Evolutionary conservation across 805 yeast species (phyloP).

Genomic region (Candida saitoana): DNA sequence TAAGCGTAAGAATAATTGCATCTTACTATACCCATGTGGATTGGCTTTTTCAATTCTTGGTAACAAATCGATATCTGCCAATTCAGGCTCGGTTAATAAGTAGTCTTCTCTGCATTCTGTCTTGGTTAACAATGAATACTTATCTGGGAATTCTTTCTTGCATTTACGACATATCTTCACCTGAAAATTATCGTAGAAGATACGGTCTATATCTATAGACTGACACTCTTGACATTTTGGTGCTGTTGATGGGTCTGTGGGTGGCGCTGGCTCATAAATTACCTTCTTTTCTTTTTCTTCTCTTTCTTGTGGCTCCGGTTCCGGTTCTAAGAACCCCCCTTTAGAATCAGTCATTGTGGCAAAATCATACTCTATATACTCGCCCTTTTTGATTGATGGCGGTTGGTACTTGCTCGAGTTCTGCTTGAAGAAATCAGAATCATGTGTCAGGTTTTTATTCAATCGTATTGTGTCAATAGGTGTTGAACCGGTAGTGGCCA

Average conservation of each 20-base stretch:
- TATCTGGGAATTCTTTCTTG: slow-evolving; percentile 70
- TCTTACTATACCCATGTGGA: slow-evolving; percentile 89
- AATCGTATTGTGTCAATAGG: slow-evolving; percentile 10
- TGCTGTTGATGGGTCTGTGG: slow-evolving; percentile 65
- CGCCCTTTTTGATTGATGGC: slow-evolving; percentile 49
- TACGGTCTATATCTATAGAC: slow-evolving; percentile 74
- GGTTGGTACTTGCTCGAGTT: slow-evolving; percentile 16
- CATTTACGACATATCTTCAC: slow-evolving; percentile 77
- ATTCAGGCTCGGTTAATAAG: slow-evolving; percentile 87
- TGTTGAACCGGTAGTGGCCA: slow-evolving; percentile 17
- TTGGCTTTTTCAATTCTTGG: slow-evolving; percentile 85
- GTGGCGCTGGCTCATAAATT: slow-evolving; percentile 61
- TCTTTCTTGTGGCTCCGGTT: slow-evolving; percentile 33
- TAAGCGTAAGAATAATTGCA: slow-evolving; percentile 86
- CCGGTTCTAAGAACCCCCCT: slow-evolving; percentile 69
- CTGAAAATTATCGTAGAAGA: slow-evolving; percentile 64
- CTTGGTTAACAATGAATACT: slow-evolving; percentile 85
- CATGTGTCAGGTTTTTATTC: slow-evolving; percentile 11
- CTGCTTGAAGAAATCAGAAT: slow-evolving; percentile 5
- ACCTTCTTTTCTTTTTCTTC: slow-evolving; percentile 40
- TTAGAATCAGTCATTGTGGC: slow-evolving; percentile 83
- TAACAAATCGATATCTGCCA: slow-evolving; percentile 63
- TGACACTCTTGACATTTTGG: slow-evolving; percentile 83
- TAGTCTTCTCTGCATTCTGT: slow-evolving; percentile 95
- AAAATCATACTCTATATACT: slow-evolving; percentile 81